Percentiles rank a stretch among this genome's conserved stretches.
phyloP scores from a whole-genome alignment of 352 stramenopile genomes.

The Pilasporangium apinafurcum region DNA sequence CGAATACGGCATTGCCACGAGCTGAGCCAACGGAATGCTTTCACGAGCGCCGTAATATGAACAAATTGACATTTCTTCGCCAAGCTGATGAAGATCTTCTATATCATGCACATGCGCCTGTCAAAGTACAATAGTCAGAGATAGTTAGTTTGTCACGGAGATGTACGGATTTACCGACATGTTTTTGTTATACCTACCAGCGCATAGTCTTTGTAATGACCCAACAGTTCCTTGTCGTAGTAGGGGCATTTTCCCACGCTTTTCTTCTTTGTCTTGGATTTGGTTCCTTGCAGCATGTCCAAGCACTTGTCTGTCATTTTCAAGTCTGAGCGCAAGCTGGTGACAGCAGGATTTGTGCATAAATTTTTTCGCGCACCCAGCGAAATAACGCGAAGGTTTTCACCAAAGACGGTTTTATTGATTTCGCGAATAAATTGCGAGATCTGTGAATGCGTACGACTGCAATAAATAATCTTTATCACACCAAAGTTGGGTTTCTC shows the following conservation, averaged over 20 bases:
- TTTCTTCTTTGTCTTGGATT: constrained; percentile 39
- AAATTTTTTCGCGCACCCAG: constrained; percentile 83
- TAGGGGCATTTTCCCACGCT: constrained; percentile 62
- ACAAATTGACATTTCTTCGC: constrained; percentile 89
- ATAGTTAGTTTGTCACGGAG: too few species aligned
- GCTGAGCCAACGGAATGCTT: constrained; percentile 86
- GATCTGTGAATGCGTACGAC: constrained; percentile 87
- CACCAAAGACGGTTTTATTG: constrained; percentile 67
- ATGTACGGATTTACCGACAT: too few species aligned
- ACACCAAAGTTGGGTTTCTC: constrained; percentile 31
- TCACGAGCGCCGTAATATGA: constrained; percentile 96
- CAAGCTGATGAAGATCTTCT: constrained; percentile 92
- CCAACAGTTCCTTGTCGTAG: constrained; percentile 72
- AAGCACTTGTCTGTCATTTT: constrained; percentile 82
- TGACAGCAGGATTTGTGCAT: constrained; percentile 73
- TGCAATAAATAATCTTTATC: constrained; percentile 88
- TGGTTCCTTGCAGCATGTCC: constrained; percentile 80
- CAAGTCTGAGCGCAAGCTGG: constrained; percentile 58
- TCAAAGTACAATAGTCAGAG: background rate
- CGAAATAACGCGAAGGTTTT: constrained; percentile 69
- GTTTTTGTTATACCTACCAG: constrained; percentile 32
- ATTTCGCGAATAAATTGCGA: constrained; percentile 87
- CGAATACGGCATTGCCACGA: constrained; percentile 90
- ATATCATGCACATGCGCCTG: constrained; percentile 91
- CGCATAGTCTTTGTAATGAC: constrained; percentile 72